Evolutionary conservation across 1,284 basidiomycete species (phyloP), one percentile per base, ranked within the genome.

Genomic region (Heterobasidion parviporum): DNA sequence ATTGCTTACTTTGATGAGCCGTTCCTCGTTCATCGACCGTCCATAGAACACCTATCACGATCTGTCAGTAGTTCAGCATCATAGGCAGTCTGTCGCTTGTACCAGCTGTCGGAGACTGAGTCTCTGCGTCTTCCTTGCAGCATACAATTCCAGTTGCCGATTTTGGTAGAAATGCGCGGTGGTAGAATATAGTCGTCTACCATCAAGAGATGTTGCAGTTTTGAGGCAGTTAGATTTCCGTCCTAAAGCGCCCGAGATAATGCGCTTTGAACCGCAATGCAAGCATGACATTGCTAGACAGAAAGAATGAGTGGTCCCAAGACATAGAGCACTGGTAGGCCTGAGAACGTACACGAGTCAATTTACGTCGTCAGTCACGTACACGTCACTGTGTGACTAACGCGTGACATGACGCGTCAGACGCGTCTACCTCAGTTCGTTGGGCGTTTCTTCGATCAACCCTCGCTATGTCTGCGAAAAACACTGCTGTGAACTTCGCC

Each of bases 81-180:
- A 34, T 56, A 54, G 20, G 52, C 45, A 58, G 46, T 48, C 2
- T 52, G 32, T 14, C 50, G 3, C 57, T 65, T 76, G 62, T 73
- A 94, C 90, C 65, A 94, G 78, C 66, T 94, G 92, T 53, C 92
- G 77, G 34, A 94, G 74, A 15, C 89, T 90, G 62, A 94, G 73
- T 52, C 85, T 75, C 56, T 87, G 83, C 0, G 89, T 83, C 56
- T 87, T 79, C 64, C 81, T 86, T 34, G 83, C 78, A 1, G 91
- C 91, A 79, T 90, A 93, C 7, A 86, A 72, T 62, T 94, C 92
- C 51, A 94, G 73, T 54, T 91, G 88, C 62, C 81, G 81, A 65
- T 94, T 94, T 63, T 90, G 87, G 66, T 94, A 94, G 67, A 94
- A 94, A 63, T 91, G 87, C 33, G 41, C 33, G 15, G 50, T 10